Evolutionary conservation across 805 yeast species (phyloP).

Genomic region (Candida rishiriensis): DNA sequence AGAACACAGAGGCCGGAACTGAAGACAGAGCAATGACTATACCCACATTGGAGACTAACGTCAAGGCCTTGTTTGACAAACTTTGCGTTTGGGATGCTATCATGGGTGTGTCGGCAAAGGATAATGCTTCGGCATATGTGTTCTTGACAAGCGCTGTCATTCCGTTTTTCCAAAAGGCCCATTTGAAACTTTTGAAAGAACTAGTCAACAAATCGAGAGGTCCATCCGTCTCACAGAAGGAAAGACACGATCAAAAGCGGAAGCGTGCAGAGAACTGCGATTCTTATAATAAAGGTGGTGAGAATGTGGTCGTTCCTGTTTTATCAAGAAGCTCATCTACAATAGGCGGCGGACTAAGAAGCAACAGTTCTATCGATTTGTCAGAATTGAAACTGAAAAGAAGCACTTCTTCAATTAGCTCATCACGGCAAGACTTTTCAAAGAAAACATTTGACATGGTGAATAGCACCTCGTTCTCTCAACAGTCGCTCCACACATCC

Average conservation of each 20-base stretch:
- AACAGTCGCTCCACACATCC: not conserved
- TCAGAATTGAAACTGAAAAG: conserved; percentile 19
- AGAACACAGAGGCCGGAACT: not conserved
- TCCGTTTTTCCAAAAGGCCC: conserved; percentile 28
- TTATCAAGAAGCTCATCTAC: conserved; percentile 1
- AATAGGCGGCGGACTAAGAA: not conserved
- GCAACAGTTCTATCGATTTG: conserved; percentile 6
- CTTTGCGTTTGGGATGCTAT: conserved; percentile 32
- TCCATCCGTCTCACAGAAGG: conserved; percentile 18
- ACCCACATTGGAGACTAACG: conserved; percentile 7
- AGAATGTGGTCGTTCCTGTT: not conserved
- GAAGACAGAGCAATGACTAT: not conserved
- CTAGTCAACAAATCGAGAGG: conserved; percentile 28
- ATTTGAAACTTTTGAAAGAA: conserved; percentile 21
- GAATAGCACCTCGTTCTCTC: conserved; percentile 20
- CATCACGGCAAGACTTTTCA: conserved; percentile 18
- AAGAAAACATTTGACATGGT: conserved; percentile 32
- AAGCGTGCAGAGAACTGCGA: conserved; percentile 5
- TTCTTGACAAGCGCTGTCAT: conserved; percentile 25
- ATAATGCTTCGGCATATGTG: conserved; percentile 23
- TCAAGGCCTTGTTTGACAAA: conserved; percentile 25
- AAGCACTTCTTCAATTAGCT: conserved; percentile 19
- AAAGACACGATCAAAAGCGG: conserved; percentile 3
- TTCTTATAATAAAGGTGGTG: not conserved
- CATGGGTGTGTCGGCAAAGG: conserved; percentile 20